These are phyloP conservation scores for Amaranthus palmeri DNA, from an alignment of 148 eudicot species.

Conservation along the genomic window DNA sequence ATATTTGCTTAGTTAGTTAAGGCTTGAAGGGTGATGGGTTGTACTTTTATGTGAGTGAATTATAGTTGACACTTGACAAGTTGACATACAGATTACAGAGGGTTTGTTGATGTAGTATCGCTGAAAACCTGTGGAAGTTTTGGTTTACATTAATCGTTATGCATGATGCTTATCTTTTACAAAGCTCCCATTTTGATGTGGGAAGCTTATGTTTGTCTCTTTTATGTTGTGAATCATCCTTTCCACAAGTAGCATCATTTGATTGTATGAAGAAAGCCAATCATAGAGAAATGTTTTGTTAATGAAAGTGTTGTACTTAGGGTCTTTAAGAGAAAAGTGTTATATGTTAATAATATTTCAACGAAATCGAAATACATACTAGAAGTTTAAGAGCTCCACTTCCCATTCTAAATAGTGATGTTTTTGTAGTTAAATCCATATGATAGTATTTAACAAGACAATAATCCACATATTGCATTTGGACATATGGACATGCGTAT, in stretches of 20 bases:
- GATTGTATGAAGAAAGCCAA: background rate
- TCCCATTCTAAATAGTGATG: background rate
- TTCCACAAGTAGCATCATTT: background rate
- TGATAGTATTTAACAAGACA: background rate
- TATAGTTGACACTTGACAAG: too few relatives aligned
- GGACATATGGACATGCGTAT: background rate
- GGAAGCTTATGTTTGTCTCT: too few relatives aligned
- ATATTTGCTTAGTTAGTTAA: background rate
- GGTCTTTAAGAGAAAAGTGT: background rate
- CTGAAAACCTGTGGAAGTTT: background rate
- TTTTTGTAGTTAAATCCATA: background rate
- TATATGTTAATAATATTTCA: background rate
- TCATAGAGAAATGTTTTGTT: background rate
- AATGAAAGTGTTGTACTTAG: background rate
- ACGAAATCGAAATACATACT: background rate
- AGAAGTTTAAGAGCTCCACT: background rate
- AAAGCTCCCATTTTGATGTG: background rate
- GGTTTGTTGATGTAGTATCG: background rate
- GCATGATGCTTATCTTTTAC: background rate
- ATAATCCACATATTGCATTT: background rate
- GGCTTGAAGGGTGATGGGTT: background rate
- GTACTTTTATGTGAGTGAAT: background rate
- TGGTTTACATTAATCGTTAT: background rate
- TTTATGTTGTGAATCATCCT: background rate
- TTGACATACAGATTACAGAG: too few relatives aligned